Conservation (phyloP, 2,329 filamentous ascomycete species). For the Hyphodiscus sp. region DNA sequence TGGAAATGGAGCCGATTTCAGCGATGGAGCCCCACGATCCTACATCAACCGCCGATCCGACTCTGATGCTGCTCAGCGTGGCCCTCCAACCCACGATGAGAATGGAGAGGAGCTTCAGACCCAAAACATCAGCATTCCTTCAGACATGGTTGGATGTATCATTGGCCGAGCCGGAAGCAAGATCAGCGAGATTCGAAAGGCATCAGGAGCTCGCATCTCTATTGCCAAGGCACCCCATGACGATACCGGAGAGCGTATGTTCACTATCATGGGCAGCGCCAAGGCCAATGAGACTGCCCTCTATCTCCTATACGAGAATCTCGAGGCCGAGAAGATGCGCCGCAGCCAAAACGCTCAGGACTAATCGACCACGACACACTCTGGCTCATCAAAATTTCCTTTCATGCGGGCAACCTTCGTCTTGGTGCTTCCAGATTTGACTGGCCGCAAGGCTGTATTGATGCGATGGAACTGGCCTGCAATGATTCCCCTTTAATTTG, state of each 20-base stretch:
- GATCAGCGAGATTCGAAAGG: slow-evolving; percentile 98
- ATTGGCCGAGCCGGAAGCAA: slow-evolving; percentile 93
- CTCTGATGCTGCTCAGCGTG: slow-evolving; percentile 72
- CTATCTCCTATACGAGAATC: slow-evolving; percentile 95
- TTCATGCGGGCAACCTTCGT: slow-evolving; percentile 43
- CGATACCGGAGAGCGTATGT: slow-evolving; percentile 97
- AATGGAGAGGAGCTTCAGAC: slow-evolving; percentile 97
- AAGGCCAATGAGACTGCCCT: slow-evolving; percentile 93
- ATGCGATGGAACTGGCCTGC: slow-evolving; percentile 37
- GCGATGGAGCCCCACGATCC: slow-evolving; percentile 63
- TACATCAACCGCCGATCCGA: slow-evolving; percentile 76
- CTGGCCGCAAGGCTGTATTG: slow-evolving; percentile 55
- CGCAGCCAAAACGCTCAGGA: slow-evolving; percentile 65
- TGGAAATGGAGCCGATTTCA: slow-evolving; percentile 96
- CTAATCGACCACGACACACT: slow-evolving; percentile 15
- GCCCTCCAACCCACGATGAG: slow-evolving; percentile 83
- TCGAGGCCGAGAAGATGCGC: slow-evolving; percentile 98
- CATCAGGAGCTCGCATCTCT: slow-evolving; percentile 91
- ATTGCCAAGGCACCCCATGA: slow-evolving; percentile 97
- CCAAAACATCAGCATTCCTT: slow-evolving; percentile 98
- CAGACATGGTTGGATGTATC: slow-evolving; percentile 99
- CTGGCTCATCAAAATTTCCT: slow-evolving; percentile 35
- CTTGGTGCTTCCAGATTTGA: slow-evolving; percentile 50
- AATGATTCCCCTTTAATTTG: slow-evolving; percentile 26
- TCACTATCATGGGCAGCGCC: slow-evolving; percentile 95